Conservation (phyloP, 2,329 filamentous ascomycete species). For the Macrophomina tecta region DNA sequence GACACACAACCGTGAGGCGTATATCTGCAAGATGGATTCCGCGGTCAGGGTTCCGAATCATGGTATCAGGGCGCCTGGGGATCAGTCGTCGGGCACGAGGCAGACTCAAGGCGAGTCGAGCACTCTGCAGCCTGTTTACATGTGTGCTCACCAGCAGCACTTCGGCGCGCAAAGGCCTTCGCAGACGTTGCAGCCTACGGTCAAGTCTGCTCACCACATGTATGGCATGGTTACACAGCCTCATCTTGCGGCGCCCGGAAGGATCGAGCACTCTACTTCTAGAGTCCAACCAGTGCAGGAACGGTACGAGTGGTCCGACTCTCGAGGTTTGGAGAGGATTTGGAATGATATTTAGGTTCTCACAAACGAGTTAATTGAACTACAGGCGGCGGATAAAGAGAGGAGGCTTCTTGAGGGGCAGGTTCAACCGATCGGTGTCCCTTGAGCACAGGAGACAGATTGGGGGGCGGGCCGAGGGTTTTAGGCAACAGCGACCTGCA, state of each 20-base stretch:
- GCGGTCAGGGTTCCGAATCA: background rate
- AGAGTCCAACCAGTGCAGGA: background rate
- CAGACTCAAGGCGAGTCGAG: background rate
- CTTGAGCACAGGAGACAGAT: too few relatives aligned
- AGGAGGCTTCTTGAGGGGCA: background rate
- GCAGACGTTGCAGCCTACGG: background rate
- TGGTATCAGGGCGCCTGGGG: background rate
- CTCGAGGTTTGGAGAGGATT: background rate
- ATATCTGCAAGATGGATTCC: background rate
- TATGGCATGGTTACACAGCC: background rate
- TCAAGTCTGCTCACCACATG: too few relatives aligned
- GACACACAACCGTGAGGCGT: background rate
- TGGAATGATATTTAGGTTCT: background rate
- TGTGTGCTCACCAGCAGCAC: too few relatives aligned
- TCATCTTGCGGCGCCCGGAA: background rate
- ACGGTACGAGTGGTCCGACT: background rate
- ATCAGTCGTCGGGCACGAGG: background rate
- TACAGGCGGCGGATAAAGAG: background rate
- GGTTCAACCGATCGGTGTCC: background rate
- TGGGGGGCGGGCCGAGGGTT: too few relatives aligned
- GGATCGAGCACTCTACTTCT: background rate
- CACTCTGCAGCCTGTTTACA: too few relatives aligned
- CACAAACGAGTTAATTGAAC: background rate
- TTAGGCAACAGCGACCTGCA: background rate
- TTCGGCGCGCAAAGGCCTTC: background rate